Base-by-base conservation (phyloP, 163 green algal genomes). In the Prototheca cutis region DNA sequence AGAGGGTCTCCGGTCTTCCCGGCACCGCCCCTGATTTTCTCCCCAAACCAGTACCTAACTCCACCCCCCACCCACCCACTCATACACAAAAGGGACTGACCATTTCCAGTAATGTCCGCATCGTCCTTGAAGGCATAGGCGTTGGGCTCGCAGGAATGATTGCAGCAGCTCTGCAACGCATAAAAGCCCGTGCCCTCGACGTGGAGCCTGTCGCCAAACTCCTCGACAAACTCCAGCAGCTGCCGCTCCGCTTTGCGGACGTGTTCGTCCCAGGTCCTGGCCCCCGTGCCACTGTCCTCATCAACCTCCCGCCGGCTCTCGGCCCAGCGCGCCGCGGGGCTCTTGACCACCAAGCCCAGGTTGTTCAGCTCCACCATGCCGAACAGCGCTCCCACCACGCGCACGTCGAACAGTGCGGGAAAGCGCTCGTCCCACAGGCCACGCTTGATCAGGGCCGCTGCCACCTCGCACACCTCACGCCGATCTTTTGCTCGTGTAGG, bases 291-390 rank as follows among this genome's bases (percentile, higher is more conserved):
- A 15, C 17, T 15, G 17, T 10, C 17, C 13, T 21, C 13, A 15
- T 45, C 13, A 10, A 21, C 13, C 36, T 45, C 42, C 6, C 25
- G 13, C 18, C 17, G 17, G 18, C 13, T 28, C 10, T 23, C 25
- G 42, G 10, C 10, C 42, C 42, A 51, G 42, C 18, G 18, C 6
- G 10, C 18, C 13, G 42, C 42, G 10, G 42, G 42, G 42, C 42
- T 51, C 18, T 70, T 53, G 45, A 94, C 82, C 7, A 65, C 62
- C 8, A 94, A 45, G 3, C 62, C 70, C 15, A 97, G 72, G 75
- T 97, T 97, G 80, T 97, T 97, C 19, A 95, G 73, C 80, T 97
- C 90, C 75, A 95, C 94, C 83, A 96, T 93, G 60, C 90, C 90
- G 48, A 69, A 40, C 18, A 66, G 39, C 25, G 3, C 19, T 73